phyloP scores from a whole-genome alignment of 208 protist species.

The Wallacemonas rigidus region DNA sequence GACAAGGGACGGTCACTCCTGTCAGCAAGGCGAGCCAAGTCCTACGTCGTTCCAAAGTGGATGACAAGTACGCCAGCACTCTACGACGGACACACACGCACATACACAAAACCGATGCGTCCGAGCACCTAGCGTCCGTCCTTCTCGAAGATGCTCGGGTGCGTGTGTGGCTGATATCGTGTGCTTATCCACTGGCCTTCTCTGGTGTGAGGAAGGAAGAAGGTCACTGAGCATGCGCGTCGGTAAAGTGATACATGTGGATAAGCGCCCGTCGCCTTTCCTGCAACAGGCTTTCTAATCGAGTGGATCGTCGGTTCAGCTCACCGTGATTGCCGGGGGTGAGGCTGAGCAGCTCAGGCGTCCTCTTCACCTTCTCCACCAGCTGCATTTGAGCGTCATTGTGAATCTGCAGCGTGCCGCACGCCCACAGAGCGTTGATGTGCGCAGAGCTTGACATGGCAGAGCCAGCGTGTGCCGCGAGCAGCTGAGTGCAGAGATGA shows the following conservation, averaged over 20 bases:
- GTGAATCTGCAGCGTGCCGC: conserved; percentile 68
- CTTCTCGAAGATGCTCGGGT: no score
- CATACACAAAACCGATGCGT: no score
- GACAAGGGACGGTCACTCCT: no score
- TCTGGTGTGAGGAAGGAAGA: no score
- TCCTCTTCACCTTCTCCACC: conserved; percentile 43
- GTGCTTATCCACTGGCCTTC: no score
- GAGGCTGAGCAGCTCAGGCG: conserved; percentile 34
- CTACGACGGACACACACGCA: no score
- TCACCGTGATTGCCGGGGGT: conserved; percentile 5
- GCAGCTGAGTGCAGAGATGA: conserved; percentile 66
- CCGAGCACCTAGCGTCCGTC: no score
- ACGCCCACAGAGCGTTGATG: conserved; percentile 80
- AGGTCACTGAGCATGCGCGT: neutral
- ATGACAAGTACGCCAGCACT: no score
- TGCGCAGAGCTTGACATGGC: conserved; percentile 45
- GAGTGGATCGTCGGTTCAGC: conserved; percentile 9
- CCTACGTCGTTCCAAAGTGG: no score
- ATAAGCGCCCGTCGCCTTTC: conserved; percentile 35
- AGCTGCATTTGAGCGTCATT: conserved; percentile 81
- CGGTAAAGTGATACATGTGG: conserved; percentile 40
- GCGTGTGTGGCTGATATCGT: no score
- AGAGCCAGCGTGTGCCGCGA: conserved; percentile 40
- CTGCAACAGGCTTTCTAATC: conserved; percentile 31
- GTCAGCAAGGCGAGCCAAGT: no score